Conservation (phyloP, 1,284 basidiomycete species). For the Fomes fomentarius region DNA sequence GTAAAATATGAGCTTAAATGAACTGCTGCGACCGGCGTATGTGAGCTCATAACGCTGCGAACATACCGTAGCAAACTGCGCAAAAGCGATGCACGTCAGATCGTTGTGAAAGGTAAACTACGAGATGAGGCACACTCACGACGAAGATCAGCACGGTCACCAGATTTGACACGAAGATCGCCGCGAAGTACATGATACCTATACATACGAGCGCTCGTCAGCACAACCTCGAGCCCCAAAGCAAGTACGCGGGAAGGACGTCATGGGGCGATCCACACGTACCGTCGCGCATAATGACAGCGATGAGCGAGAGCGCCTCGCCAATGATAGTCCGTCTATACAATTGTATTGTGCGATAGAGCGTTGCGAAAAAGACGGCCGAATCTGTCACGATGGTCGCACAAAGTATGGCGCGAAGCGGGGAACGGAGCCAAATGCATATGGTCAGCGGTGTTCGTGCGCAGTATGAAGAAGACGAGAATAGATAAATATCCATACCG, state of each 20-base stretch:
- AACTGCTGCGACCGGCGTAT: conserved; percentile 1
- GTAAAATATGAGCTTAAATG: conserved; percentile 1
- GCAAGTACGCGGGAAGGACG: no score
- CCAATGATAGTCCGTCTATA: conserved; percentile 25
- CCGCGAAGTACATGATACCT: conserved; percentile 34
- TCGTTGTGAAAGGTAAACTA: neutral
- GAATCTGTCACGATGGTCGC: conserved; percentile 19
- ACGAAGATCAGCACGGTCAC: conserved; percentile 31
- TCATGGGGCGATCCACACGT: no score
- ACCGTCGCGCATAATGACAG: conserved; percentile 32
- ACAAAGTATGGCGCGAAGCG: neutral
- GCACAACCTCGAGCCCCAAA: neutral
- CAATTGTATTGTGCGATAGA: conserved; percentile 26
- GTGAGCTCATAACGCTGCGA: conserved; percentile 1
- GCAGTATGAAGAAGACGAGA: neutral
- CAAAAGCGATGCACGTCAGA: neutral
- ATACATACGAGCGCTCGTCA: neutral
- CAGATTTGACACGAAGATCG: conserved; percentile 30
- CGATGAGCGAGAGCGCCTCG: conserved; percentile 25
- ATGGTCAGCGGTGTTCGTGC: conserved; percentile 1
- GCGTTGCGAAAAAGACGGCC: conserved; percentile 28
- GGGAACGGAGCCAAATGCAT: neutral
- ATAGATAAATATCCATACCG: conserved; percentile 17
- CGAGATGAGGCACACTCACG: conserved; percentile 17
- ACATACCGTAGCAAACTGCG: conserved; percentile 26